Conservation (phyloP, 176 grass and related monocot genomes). For the Avena atlantica region DNA sequence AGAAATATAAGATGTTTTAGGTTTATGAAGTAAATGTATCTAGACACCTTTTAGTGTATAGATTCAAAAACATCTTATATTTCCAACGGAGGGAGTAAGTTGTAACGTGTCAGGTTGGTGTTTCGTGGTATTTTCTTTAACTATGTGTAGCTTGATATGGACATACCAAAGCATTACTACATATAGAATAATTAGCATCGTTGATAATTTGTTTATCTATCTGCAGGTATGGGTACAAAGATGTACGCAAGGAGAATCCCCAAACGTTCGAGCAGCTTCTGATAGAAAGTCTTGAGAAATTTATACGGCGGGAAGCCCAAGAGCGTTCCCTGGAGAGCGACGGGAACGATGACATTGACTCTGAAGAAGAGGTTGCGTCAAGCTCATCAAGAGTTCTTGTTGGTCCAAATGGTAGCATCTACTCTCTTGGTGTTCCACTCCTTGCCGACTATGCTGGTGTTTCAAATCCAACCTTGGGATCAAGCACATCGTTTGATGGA, state of each 20-base stretch:
- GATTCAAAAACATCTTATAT: too few relatives aligned
- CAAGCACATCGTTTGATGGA: slow-evolving; percentile 63
- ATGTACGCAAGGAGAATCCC: slow-evolving; percentile 85
- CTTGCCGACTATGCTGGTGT: slow-evolving; percentile 42
- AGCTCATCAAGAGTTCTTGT: slow-evolving; percentile 66
- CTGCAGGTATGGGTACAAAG: slow-evolving; percentile 96
- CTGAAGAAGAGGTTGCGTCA: slow-evolving; percentile 59
- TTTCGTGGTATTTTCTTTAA: background rate
- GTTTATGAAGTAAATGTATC: too few relatives aligned
- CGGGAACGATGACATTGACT: slow-evolving; percentile 64
- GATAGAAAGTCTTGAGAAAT: slow-evolving; percentile 93
- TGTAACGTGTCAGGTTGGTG: background rate
- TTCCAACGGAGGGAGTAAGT: background rate
- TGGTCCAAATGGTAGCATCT: slow-evolving; percentile 70
- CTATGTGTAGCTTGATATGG: background rate
- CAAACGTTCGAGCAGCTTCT: slow-evolving; percentile 86
- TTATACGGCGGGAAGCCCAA: slow-evolving; percentile 88
- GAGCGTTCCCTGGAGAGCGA: slow-evolving; percentile 92
- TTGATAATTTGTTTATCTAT: slow-evolving; percentile 17
- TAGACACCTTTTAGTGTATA: too few relatives aligned
- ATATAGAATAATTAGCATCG: background rate
- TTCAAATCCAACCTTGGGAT: slow-evolving; percentile 51
- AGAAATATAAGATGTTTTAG: too few relatives aligned
- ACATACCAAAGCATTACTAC: slow-evolving; percentile 6
- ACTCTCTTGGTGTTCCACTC: slow-evolving; percentile 73